Percentiles rank a stretch among this genome's conserved stretches.
phyloP scores from a whole-genome alignment of 768 basidiomycete genomes.

The Lactarius akahatsu region DNA sequence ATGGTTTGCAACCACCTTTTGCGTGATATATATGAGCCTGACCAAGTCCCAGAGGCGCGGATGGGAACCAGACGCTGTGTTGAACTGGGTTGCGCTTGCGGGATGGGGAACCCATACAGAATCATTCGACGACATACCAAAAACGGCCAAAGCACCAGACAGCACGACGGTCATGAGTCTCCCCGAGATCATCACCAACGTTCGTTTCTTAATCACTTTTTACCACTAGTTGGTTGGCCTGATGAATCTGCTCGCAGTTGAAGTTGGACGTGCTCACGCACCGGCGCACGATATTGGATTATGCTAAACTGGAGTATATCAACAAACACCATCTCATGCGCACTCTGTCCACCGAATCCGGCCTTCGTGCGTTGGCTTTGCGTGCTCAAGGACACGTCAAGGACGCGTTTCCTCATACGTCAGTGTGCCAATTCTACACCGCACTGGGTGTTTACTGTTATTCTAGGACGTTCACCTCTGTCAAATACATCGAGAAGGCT shows the following conservation, averaged over 20 bases:
- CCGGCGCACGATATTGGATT: constrained; percentile 79
- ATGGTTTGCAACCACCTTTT: constrained; percentile 52
- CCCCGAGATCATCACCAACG: constrained; percentile 64
- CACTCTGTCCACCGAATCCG: constrained; percentile 49
- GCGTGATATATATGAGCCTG: constrained; percentile 1
- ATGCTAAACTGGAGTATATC: constrained; percentile 76
- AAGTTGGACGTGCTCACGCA: constrained; percentile 75
- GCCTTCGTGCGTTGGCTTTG: constrained; percentile 52
- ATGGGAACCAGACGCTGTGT: constrained; percentile 85
- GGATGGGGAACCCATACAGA: constrained; percentile 81
- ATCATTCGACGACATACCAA: constrained; percentile 31
- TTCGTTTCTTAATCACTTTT: constrained; percentile 33
- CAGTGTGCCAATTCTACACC: constrained; percentile 26
- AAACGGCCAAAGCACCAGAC: constrained; percentile 49
- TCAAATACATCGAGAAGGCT: constrained; percentile 23
- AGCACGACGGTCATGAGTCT: constrained; percentile 63
- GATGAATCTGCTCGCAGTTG: constrained; percentile 49
- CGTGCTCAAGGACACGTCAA: constrained; percentile 55
- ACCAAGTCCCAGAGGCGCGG: constrained; percentile 58
- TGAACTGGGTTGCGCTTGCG: constrained; percentile 94
- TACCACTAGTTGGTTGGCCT: not conserved
- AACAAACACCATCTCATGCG: constrained; percentile 83
- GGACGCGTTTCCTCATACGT: constrained; percentile 61
- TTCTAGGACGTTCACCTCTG: constrained; percentile 7
- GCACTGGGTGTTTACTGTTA: not conserved